Evolutionary conservation across 805 yeast genomes (phyloP), one percentile per base, ranked within the genome.

Genomic region (Saturnispora serradocipensis): DNA sequence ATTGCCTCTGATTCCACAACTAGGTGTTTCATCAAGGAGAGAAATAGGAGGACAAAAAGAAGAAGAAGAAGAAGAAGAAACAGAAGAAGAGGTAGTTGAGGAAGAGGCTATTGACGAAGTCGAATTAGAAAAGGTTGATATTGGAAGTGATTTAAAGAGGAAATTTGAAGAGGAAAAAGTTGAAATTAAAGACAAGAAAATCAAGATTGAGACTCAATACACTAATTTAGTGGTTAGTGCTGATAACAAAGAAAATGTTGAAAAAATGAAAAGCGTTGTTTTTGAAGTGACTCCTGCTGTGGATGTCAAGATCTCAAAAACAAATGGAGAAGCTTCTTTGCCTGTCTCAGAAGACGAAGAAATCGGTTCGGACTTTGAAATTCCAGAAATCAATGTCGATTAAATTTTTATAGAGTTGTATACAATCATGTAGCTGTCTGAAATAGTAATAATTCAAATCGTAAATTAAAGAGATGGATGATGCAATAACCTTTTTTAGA

Each of bases 1-100:
- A 59, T 77, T 88, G 58, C 96, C 96, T 3, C 43, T 66, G n/a
- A 50, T 66, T 13, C 60, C 67, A 10, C 53, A 48, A 27, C 51
- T 54, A 16, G 47, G 43, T n/a, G 36, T 42, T 35, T 6, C 22
- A 10, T 38, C 47, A 28, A 32, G 48, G 43, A 55, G 58, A 40
- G 45, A 38, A 7, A 43, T 28, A 15, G 45, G 43, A 20, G 28
- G 25, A 0, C 25, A 24, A 9, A 51, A 43, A 11, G 54, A 51
- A 43, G 35, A 27, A 4, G 54, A 54, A 20, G 54, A 54, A 22
- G 54, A 51, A 40, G 38, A 30, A 4, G 54, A 54, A 16, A 53
- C 52, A 16, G 59, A 56, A 28, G 60, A 60, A 24, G 53, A 40
- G 27, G 58, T 49, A 3, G 58, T 55, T 45, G 57, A 52, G 15